Base-by-base conservation (phyloP, 2,329 filamentous ascomycete species). In the Ceratocystis papillata region DNA sequence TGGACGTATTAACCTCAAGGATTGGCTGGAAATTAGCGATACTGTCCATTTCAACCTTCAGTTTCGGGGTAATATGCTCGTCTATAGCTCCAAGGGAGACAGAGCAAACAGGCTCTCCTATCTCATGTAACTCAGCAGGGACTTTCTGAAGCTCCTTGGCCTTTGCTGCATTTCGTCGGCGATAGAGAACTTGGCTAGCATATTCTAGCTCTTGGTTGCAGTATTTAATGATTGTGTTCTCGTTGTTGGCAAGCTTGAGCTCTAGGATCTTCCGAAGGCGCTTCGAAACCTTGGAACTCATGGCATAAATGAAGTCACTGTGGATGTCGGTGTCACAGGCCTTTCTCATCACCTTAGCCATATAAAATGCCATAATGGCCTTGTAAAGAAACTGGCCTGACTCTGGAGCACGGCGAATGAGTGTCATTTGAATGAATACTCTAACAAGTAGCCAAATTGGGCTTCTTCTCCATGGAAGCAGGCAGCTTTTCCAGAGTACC, bases 401-500 rank as follows among this genome's bases (percentile, higher is more conserved):
- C 2, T 57, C 33, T 6, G 55, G 62, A 33, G 61, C 17, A 48
- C 28, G 55, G 1, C 50, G 22, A 8, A 2, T 30, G 1, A 15
- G 62, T 50, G 33, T 68, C 25, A 76, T 69, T 63, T 85, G 81
- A 1, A 83, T 68, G 0, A 75, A 71, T 0, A 83, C 80, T 0
- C 83, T 79, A 2, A 85, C 65, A 0, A 84, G 73, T 0, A 86
- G 73, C 82, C 82, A 86, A 0, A 80, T 67, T 0, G 82, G 74
- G 12, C 81, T 84, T 57, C 79, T 72, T 10, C 77, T 73, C 82
- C 82, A 85, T 0, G 79, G 79, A 1, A 66, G 30, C 2, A 64
- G 50, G 10, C 63, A 61, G 1, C 67, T 60, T 1, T 69, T 67
- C 74, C 76, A 83, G 8, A 81, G 66, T 0, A 83, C 76, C 15